Evolutionary conservation across 257 asterid species (phyloP).

Genomic region (Solanum etuberosum): DNA sequence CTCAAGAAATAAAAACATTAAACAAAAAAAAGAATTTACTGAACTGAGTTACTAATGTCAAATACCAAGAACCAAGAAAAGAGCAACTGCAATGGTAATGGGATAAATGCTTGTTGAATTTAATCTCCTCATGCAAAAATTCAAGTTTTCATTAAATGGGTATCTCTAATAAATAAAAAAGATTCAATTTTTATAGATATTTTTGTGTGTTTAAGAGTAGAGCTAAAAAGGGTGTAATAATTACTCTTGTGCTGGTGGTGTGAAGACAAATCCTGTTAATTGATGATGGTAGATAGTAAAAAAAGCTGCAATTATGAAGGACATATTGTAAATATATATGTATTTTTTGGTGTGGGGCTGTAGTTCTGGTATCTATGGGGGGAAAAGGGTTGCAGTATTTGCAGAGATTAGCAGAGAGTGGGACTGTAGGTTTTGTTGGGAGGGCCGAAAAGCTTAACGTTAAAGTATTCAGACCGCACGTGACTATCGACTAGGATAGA

Average conservation of each 20-base stretch:
- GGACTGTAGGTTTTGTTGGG: constrained; percentile 3
- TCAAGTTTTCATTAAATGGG: not conserved
- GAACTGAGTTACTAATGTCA: constrained; percentile 18
- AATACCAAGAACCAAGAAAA: constrained; percentile 41
- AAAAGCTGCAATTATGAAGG: constrained; percentile 14
- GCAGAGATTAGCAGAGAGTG: constrained; percentile 10
- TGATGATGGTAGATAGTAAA: not conserved
- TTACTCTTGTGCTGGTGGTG: not conserved
- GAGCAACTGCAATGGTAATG: not conserved
- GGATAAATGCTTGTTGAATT: not conserved
- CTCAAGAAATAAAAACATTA: not conserved
- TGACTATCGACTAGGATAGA: constrained; percentile 31
- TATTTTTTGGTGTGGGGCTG: not conserved
- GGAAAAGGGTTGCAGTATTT: constrained; percentile 25
- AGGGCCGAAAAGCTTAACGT: constrained; percentile 19
- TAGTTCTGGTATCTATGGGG: not conserved
- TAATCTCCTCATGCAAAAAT: constrained; percentile 7
- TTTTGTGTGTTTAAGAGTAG: not conserved
- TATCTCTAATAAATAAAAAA: not conserved
- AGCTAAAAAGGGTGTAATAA: constrained; percentile 6
- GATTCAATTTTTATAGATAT: not conserved
- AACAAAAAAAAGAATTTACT: not conserved
- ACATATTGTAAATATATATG: not conserved
- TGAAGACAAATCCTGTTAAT: constrained; percentile 2
- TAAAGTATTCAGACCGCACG: constrained; percentile 40